Evolutionary conservation across 768 basidiomycete genomes (phyloP), one percentile per base, ranked within the genome.

Genomic region (Lactarius indigo): DNA sequence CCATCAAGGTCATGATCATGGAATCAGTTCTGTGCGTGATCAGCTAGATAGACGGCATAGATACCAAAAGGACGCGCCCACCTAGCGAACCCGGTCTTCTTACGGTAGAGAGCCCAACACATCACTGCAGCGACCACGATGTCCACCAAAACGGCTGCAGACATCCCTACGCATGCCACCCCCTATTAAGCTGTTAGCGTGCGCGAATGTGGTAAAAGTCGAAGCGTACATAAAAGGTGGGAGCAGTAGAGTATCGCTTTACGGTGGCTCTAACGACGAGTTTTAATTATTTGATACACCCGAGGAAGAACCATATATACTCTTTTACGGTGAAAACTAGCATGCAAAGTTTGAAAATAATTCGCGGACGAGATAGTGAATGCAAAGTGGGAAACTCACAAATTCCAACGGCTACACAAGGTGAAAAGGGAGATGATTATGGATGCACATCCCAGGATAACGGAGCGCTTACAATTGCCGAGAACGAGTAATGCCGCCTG

Each of bases 251-350:
- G 79, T 72, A 35, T 9, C 61, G 69, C 77, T 80, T 79, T 54
- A 70, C 60, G 13, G 57, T 76, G 58, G 67, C 63, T n/a, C 65
- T 66, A 44, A 50, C 57, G 70, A 64, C 67, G 57, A 41, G 50
- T 65, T n/a, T 66, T 15, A 55, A 37, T 60, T 41, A 17, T 35
- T 20, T 42, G 26, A 52, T 61, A 59, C 30, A 30, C 15, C 26
- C 3, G 5, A 47, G 5, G 17, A 57, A 66, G 58, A 44, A 56
- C n/a, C 44, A 37, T 33, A 73, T 73, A 33, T 61, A 83, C 84
- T 79, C 78, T 74, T 81, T 77, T 18, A 80, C 75, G 3, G 82
- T 82, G 69, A 83, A 83, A 12, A 81, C 83, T 85, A 63, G 44
- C 39, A 23, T 17, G 37, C 6, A 31, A 59, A 20, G 28, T 26